These are phyloP conservation scores for Mycena belliarum DNA, from an alignment of 768 basidiomycete genomes.

Conservation along the genomic window DNA sequence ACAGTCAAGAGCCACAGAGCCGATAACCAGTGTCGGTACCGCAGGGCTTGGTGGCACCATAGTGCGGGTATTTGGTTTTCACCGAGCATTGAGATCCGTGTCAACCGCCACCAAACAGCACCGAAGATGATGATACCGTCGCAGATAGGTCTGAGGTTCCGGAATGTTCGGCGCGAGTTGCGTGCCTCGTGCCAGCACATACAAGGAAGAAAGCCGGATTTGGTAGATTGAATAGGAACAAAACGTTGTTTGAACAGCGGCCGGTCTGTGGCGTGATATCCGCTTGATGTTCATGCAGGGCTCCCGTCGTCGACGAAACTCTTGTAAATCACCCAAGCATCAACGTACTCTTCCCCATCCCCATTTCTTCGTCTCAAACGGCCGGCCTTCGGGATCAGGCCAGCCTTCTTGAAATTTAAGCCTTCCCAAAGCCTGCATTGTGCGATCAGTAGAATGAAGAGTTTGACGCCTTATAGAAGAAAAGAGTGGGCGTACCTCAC, in stretches of 20 bases:
- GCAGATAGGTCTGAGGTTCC: neutral
- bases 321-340: slow-evolving; percentile 86
- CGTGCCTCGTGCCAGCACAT: neutral
- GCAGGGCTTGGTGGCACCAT: neutral
- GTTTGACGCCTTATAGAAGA: slow-evolving; percentile 1
- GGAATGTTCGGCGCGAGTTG: slow-evolving; percentile 3
- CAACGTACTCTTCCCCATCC: slow-evolving; percentile 81
- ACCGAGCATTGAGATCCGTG: slow-evolving; percentile 18
- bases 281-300: neutral
- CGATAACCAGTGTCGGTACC: neutral
- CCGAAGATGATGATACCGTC: neutral
- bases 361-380: slow-evolving; percentile 68
- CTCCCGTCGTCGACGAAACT: slow-evolving; percentile 52
- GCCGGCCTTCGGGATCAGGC: slow-evolving; percentile 76
- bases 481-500: slow-evolving; percentile 51
- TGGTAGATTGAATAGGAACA: slow-evolving; percentile 15
- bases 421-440: slow-evolving; percentile 77
- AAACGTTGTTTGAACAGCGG: neutral
- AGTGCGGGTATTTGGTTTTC: slow-evolving; percentile 8
- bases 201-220: neutral
- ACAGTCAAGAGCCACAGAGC: no score
- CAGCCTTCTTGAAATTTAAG: slow-evolving; percentile 77
- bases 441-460: neutral
- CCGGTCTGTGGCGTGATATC: neutral
- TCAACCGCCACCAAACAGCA: neutral